Conservation (phyloP, 2,329 filamentous ascomycete genomes). For the Pezicula neosporulosa region DNA sequence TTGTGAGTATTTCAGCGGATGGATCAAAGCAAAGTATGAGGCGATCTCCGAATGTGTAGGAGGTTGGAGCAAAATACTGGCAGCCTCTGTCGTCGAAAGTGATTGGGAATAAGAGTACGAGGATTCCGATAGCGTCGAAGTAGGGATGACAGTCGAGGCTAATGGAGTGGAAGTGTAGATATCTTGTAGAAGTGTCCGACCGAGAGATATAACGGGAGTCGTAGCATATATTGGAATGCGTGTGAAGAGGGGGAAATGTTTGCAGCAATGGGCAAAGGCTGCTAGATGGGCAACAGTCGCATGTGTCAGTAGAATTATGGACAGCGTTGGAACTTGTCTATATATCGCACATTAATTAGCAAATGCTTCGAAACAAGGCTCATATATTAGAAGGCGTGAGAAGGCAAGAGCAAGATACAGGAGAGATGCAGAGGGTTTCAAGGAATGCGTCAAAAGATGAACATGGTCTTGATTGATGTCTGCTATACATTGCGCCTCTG, state of each 20-base stretch:
- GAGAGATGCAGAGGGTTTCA: conserved; percentile 1
- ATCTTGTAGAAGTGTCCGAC: conserved; percentile 86
- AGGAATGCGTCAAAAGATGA: conserved; percentile 9
- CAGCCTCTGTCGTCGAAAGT: conserved; percentile 46
- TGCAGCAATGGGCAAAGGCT: conserved; percentile 95
- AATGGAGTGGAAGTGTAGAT: conserved; percentile 86
- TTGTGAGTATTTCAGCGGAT: conserved; percentile 94
- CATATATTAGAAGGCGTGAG: neutral
- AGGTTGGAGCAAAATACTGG: conserved; percentile 54
- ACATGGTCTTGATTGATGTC: conserved; percentile 23
- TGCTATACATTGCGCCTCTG: conserved; percentile 18
- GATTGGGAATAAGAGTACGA: conserved; percentile 52
- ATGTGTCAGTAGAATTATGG: conserved; percentile 90
- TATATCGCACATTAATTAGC: conserved; percentile 22
- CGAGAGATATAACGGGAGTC: conserved; percentile 86
- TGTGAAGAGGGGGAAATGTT: conserved; percentile 87
- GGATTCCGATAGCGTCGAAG: conserved; percentile 65
- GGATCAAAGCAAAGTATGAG: conserved; percentile 85
- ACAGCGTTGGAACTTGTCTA: conserved; percentile 87
- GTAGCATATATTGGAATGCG: conserved; percentile 95
- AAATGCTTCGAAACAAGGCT: neutral
- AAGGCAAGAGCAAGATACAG: neutral
- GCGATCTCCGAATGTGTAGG: conserved; percentile 88
- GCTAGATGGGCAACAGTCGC: conserved; percentile 88
- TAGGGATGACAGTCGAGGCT: conserved; percentile 80